Conservation (phyloP, 177 flowering plant genomes). For the Vitis hybrid region DNA sequence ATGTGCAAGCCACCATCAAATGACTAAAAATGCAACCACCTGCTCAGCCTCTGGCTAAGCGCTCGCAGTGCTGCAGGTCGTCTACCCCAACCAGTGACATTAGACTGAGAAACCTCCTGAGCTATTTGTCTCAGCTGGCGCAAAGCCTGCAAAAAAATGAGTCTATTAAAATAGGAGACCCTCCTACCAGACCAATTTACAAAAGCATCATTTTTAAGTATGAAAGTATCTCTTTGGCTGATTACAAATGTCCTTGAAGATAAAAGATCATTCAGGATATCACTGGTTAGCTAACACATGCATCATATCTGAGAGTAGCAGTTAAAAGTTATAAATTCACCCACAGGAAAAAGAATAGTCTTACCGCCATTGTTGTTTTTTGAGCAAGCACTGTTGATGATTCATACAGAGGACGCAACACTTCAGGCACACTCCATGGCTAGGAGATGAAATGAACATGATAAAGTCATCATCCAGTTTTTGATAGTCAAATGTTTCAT, state of each 20-base stretch:
- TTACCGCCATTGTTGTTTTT: conserved; percentile 88
- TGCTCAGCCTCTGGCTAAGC: conserved; percentile 87
- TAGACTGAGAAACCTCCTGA: conserved; percentile 73
- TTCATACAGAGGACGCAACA: conserved; percentile 91
- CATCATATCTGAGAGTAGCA: background rate
- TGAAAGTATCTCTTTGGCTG: background rate
- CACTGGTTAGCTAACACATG: background rate
- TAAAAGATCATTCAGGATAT: background rate
- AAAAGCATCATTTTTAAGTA: background rate
- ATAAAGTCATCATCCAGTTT: background rate
- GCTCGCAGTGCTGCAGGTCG: conserved; percentile 87
- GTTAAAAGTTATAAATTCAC: background rate
- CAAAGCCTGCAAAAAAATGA: conserved; percentile 53
- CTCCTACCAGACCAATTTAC: background rate
- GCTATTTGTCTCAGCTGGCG: conserved; percentile 92
- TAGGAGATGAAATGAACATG: conserved; percentile 17
- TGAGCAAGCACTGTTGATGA: conserved; percentile 91
- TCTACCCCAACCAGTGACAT: conserved; percentile 70
- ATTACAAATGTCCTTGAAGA: background rate
- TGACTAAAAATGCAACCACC: conserved; percentile 34
- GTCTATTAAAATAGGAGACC: background rate
- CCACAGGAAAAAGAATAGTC: conserved; percentile 5
- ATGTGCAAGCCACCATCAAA: background rate
- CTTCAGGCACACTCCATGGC: conserved; percentile 98
- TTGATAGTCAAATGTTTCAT: background rate